phyloP scores from a whole-genome alignment of 306 rosid genomes.

The Phaseolus lunatus region DNA sequence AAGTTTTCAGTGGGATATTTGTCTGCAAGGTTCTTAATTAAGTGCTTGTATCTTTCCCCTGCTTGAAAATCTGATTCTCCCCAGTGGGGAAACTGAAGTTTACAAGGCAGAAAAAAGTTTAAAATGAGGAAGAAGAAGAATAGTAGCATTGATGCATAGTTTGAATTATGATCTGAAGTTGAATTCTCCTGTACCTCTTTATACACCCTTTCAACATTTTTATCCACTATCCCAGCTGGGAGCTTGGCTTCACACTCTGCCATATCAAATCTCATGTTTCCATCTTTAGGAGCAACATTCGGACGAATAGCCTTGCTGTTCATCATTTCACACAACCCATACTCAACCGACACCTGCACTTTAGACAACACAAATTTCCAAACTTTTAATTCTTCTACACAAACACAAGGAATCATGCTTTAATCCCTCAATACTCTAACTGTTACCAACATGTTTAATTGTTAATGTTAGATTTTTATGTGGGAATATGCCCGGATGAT shows the following conservation, averaged over 20 bases:
- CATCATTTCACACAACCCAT: slow-evolving; percentile 85
- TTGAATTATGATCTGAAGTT: neutral
- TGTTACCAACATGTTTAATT: no score
- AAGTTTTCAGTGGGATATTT: slow-evolving; percentile 71
- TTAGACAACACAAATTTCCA: neutral
- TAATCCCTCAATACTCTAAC: no score
- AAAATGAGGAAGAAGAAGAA: no score
- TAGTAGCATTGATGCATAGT: slow-evolving; percentile 7
- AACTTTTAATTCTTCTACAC: no score
- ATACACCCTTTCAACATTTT: slow-evolving; percentile 56
- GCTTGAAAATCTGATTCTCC: slow-evolving; percentile 58
- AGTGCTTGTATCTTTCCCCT: slow-evolving; percentile 61
- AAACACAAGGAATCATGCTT: no score
- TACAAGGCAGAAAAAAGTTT: slow-evolving; percentile 7
- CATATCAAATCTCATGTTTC: slow-evolving; percentile 64
- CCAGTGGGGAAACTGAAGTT: slow-evolving; percentile 75
- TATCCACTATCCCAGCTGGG: slow-evolving; percentile 66
- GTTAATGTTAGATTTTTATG: no score
- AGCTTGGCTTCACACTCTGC: slow-evolving; percentile 66
- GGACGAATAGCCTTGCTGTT: slow-evolving; percentile 62
- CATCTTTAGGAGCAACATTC: slow-evolving; percentile 67
- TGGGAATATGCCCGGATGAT: no score
- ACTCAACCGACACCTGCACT: slow-evolving; percentile 75
- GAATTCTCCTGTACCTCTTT: slow-evolving; percentile 56
- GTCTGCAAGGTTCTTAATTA: slow-evolving; percentile 72